phyloP scores from a whole-genome alignment of 2,329 filamentous ascomycete genomes.

The Metarhizium brunneum region DNA sequence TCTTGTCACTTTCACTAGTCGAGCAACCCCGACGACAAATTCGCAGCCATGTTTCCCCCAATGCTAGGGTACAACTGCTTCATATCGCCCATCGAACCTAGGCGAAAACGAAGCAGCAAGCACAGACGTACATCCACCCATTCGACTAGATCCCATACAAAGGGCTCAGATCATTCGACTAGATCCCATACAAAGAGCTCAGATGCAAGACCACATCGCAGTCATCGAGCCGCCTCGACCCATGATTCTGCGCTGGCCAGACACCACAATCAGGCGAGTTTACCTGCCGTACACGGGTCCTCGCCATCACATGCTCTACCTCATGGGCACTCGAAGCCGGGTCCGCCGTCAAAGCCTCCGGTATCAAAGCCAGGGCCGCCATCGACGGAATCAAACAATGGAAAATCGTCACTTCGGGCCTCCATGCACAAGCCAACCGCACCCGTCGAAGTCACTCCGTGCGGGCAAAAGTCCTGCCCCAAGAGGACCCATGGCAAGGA shows the following conservation, averaged over 20 bases:
- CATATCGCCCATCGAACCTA: background rate
- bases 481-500: background rate
- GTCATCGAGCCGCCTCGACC: background rate
- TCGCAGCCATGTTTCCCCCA: background rate
- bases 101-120: background rate
- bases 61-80: background rate
- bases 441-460: background rate
- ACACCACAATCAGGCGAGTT: background rate
- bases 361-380: background rate
- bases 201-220: background rate
- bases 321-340: background rate
- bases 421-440: background rate
- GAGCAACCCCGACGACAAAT: background rate
- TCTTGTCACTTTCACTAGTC: background rate
- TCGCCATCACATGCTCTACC: background rate
- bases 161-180: background rate
- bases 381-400: background rate
- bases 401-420: background rate
- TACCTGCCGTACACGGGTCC: background rate
- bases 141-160: too few relatives aligned
- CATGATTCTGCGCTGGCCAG: background rate
- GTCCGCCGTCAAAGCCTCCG: background rate
- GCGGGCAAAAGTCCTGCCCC: background rate
- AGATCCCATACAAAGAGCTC: too few relatives aligned
- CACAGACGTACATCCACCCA: too few relatives aligned